Base-by-base conservation (phyloP, 1,284 basidiomycete genomes). In the Cutaneotrichosporon cavernicola region DNA sequence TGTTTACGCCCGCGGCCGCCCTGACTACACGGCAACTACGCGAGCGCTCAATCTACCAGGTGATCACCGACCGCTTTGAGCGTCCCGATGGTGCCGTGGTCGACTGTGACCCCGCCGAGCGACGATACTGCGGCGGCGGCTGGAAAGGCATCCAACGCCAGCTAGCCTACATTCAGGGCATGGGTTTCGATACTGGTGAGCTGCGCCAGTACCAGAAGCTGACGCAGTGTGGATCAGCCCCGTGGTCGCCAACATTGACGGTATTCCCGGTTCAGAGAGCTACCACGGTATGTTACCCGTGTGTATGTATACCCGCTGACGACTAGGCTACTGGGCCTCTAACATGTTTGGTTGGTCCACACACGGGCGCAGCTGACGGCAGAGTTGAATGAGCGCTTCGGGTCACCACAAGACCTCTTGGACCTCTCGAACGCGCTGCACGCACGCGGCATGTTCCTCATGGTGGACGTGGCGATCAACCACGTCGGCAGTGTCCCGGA, bases 391-490 rank as follows among this genome's bases (percentile, higher is more conserved):
- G 59, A 67, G 7, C 73, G 80, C 57, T 84, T 83, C 63, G 83
- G 83, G 3, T 76, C 77, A 1, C 67, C 72, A 1, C 68, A 79
- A 57, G 82, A 83, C 63, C 73, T 84, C 58, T 72, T 76, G 43
- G 78, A 76, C 49, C 76, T 84, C 5, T 77, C 80, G 2, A 64
- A 69, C 10, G 82, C 81, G 8, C 66, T 84, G 18, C 83, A 84
- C 59, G 65, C 69, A 10, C 69, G 81, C 26, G 81, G 77, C 38
- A 84, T 84, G 82, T 82, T 80, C 64, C 72, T 84, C 53, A 84
- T 84, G 82, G 80, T 84, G 2, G 82, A 83, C 64, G 80, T 83
- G 52, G 58, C 50, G 4, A 56, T 81, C 22, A 84, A 84, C 63
- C 82, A 84, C 65, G 76, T 84, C 61, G 82, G 82, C 5, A 69